These are phyloP conservation scores for Telopea speciosissima DNA, from an alignment of 177 flowering plant species.

Conservation along the genomic window DNA sequence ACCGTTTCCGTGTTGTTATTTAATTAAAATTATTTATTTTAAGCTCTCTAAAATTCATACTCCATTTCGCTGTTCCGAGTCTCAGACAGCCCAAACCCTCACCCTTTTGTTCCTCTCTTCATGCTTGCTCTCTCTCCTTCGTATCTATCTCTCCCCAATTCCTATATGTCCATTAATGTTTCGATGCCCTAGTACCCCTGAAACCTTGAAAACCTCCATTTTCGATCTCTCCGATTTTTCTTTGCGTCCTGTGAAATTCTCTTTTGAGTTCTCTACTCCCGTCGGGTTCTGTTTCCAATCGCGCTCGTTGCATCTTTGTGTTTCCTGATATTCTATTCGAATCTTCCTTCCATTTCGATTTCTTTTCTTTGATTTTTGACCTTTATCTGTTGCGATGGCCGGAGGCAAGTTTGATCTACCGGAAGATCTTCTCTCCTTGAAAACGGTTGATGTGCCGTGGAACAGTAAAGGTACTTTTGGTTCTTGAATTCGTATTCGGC, in stretches of 20 bases:
- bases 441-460: conserved; percentile 33
- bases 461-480: conserved; percentile 26
- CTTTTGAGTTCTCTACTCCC: not conserved
- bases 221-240: conserved; percentile 2
- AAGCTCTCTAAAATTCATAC: not conserved
- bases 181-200: conserved; percentile 5
- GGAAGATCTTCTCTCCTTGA: conserved; percentile 20
- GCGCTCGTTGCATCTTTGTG: not conserved
- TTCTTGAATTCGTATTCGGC: not conserved
- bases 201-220: conserved; percentile 6
- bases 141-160: conserved; percentile 10
- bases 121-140: conserved; percentile 8
- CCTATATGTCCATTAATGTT: not conserved
- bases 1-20: no score
- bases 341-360: not conserved
- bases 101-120: conserved; percentile 17
- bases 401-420: conserved; percentile 11
- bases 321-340: not conserved
- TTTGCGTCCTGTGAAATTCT: not conserved
- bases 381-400: not conserved
- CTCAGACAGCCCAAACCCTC: conserved; percentile 40
- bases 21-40: not conserved
- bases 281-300: not conserved
- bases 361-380: not conserved
- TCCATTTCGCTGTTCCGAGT: conserved; percentile 21